Evolutionary conservation across 805 yeast species (phyloP).

Genomic region (Kodamaea jinghongensis): DNA sequence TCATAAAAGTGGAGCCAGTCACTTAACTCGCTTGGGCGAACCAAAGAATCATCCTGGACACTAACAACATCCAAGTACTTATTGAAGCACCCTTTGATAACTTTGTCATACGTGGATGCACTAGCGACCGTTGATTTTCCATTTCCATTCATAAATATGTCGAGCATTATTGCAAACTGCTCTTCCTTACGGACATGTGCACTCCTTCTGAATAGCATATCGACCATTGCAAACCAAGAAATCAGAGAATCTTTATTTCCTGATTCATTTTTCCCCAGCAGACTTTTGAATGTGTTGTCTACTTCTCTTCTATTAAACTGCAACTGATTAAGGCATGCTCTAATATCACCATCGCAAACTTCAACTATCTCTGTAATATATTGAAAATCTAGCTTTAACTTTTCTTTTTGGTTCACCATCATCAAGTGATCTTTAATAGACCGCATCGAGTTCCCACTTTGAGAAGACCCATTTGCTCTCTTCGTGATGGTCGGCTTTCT

Average conservation of each 20-base stretch:
- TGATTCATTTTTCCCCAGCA: not conserved
- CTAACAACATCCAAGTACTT: conserved; percentile 59
- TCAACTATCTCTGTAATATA: conserved; percentile 64
- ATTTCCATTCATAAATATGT: conserved; percentile 41
- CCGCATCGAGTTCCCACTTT: conserved; percentile 33
- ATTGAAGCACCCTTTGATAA: conserved; percentile 70
- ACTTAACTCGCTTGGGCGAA: conserved; percentile 57
- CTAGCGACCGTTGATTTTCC: conserved; percentile 36
- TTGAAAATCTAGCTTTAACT: conserved; percentile 44
- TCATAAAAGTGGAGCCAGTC: conserved; percentile 83
- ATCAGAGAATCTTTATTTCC: conserved; percentile 57
- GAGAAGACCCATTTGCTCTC: conserved; percentile 43
- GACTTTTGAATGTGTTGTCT: not conserved
- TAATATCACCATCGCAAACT: conserved; percentile 73
- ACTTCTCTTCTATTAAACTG: conserved; percentile 52
- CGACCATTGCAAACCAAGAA: conserved; percentile 67
- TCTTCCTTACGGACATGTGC: conserved; percentile 44
- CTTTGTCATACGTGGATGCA: conserved; percentile 53
- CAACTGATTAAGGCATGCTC: conserved; percentile 79
- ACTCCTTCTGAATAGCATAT: conserved; percentile 56
- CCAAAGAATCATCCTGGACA: conserved; percentile 57
- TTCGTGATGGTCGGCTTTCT: conserved; percentile 51
- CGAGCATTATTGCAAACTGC: conserved; percentile 47
- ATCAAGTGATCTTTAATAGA: conserved; percentile 40
- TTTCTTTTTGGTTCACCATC: conserved; percentile 55